A percentile compares a stretch with the other conserved stretches of the same genome.
Conservation (phyloP, 1,284 basidiomycete species). For the Xerocomus minutiporus region DNA sequence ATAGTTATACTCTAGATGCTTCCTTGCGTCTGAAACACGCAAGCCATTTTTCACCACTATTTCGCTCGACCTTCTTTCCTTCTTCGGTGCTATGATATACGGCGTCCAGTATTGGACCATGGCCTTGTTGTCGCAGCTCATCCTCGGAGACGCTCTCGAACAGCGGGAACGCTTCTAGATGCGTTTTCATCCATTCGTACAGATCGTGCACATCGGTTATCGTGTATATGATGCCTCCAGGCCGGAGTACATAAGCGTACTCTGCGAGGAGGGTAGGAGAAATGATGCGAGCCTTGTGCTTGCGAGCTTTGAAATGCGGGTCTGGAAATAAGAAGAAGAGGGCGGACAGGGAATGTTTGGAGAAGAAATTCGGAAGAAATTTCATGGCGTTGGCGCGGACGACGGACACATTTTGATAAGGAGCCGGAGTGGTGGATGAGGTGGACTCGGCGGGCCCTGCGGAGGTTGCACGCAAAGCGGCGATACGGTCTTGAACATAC, state of each 20-base stretch:
- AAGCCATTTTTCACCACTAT: conserved; percentile 85
- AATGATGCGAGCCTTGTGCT: conserved; percentile 98
- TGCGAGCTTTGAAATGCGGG: conserved; percentile 97
- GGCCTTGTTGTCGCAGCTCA: conserved; percentile 66
- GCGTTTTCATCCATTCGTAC: conserved; percentile 92
- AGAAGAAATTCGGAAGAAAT: conserved; percentile 96
- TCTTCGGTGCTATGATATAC: conserved; percentile 89
- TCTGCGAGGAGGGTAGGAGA: conserved; percentile 90
- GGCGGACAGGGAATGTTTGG: conserved; percentile 84
- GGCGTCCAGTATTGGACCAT: conserved; percentile 72
- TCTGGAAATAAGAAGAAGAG: conserved; percentile 99
- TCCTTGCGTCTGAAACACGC: conserved; percentile 75
- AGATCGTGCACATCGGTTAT: conserved; percentile 96
- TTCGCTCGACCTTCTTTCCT: conserved; percentile 94
- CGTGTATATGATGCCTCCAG: conserved; percentile 94
- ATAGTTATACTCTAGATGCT: conserved; percentile 14
- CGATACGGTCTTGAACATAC: conserved; percentile 93
- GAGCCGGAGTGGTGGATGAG: conserved; percentile 25
- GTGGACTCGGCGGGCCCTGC: conserved; percentile 24
- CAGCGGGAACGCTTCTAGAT: conserved; percentile 81
- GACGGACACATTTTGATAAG: conserved; percentile 90
- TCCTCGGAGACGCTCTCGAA: conserved; percentile 80
- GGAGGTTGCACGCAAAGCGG: conserved; percentile 70
- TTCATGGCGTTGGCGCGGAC: conserved; percentile 98
- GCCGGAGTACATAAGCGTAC: conserved; percentile 90